phyloP scores from a whole-genome alignment of 345 rosid species.

The Garcia nutans region DNA sequence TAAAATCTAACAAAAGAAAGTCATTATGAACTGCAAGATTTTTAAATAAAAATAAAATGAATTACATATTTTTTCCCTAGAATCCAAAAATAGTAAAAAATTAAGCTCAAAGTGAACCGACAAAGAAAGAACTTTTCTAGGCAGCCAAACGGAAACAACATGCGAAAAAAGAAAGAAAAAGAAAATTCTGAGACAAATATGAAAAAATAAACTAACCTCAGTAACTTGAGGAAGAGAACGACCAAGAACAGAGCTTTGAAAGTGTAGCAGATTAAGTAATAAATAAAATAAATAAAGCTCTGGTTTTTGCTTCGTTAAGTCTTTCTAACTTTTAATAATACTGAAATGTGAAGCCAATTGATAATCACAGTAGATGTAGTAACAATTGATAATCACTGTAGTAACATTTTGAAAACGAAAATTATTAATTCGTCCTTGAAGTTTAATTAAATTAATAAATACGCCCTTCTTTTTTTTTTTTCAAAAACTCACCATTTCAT shows the following conservation, averaged over 20 bases:
- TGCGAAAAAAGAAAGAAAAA: neutral
- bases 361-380: too few species aligned
- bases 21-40: neutral
- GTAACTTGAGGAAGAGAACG: constrained; percentile 11
- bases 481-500: too few species aligned
- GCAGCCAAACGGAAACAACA: constrained; percentile 7
- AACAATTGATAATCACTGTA: too few species aligned
- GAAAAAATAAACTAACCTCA: constrained; percentile 20
- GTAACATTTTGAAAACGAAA: too few species aligned
- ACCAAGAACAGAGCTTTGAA: neutral
- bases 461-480: too few species aligned
- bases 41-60: neutral
- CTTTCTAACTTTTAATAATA: too few species aligned
- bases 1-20: neutral
- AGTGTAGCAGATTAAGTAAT: too few species aligned
- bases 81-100: neutral
- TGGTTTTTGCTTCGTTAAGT: too few species aligned
- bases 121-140: neutral
- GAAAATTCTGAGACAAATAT: neutral
- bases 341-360: too few species aligned
- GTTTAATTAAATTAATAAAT: too few species aligned
- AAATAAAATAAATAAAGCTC: too few species aligned
- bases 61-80: neutral
- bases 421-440: too few species aligned
- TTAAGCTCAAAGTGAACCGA: neutral